phyloP scores from a whole-genome alignment of 768 basidiomycete genomes.

The Lactarius evosmus region DNA sequence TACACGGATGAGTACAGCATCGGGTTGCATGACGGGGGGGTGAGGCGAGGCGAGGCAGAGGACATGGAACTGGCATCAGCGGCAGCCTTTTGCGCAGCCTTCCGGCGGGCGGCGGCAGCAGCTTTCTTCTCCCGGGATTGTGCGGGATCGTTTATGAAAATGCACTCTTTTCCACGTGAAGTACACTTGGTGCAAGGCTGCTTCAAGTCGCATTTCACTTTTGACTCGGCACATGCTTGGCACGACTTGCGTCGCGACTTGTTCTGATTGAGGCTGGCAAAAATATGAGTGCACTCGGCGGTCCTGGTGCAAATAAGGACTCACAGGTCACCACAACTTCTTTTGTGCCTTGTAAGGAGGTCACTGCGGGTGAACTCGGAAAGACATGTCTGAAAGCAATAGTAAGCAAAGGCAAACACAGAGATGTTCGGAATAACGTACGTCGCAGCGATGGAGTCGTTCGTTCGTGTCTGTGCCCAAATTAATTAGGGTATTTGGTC shows the following conservation, averaged over 20 bases:
- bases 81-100: conserved; percentile 14
- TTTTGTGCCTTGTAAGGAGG: conserved; percentile 61
- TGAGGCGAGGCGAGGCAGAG: conserved; percentile 18
- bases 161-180: conserved; percentile 55
- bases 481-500: conserved; percentile 1
- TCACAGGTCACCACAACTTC: conserved; percentile 61
- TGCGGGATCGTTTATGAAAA: conserved; percentile 40
- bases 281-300: not conserved
- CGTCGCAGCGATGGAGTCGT: conserved; percentile 57
- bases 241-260: conserved; percentile 63
- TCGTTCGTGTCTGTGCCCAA: conserved; percentile 54
- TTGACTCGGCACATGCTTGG: conserved; percentile 63
- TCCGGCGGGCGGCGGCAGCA: conserved; percentile 25
- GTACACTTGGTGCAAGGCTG: conserved; percentile 61
- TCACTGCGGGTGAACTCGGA: conserved; percentile 70
- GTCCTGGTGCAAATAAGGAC: conserved; percentile 30
- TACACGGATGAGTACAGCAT: conserved; percentile 11
- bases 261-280: conserved; percentile 38
- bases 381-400: conserved; percentile 47
- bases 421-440: conserved; percentile 32
- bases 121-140: conserved; percentile 28
- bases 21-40: conserved; percentile 15
- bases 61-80: conserved; percentile 19
- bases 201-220: conserved; percentile 63
- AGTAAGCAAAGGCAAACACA: not conserved